Conservation (phyloP, 148 eudicot species). For the Amaranthus hypochondriacus region DNA sequence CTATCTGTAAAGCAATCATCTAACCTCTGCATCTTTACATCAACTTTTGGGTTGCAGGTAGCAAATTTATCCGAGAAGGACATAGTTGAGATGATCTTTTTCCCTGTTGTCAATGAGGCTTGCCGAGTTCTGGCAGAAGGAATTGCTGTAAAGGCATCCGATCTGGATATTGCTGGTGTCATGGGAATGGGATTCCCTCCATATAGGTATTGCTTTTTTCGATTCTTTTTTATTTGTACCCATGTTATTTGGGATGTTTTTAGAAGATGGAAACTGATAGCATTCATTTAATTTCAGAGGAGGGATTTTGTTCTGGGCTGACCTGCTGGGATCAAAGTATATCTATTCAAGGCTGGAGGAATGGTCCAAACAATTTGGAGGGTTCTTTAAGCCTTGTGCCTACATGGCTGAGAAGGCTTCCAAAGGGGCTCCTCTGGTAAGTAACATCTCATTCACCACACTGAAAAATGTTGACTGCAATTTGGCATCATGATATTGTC, state of each 20-base stretch:
- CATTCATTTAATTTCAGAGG: constrained; percentile 47
- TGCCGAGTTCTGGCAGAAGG: constrained; percentile 88
- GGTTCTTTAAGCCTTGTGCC: constrained; percentile 79
- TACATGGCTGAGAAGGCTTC: constrained; percentile 87
- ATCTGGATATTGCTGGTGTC: constrained; percentile 72
- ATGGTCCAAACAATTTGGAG: constrained; percentile 78
- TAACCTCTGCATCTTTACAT: neutral
- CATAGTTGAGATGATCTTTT: constrained; percentile 83
- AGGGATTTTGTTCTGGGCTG: constrained; percentile 89
- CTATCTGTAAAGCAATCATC: neutral
- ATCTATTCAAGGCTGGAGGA: constrained; percentile 67
- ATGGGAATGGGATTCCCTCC: constrained; percentile 99
- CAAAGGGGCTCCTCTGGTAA: constrained; percentile 73
- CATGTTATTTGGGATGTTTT: neutral
- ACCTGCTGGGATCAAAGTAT: constrained; percentile 80
- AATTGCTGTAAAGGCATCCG: constrained; percentile 88
- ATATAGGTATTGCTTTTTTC: constrained; percentile 54
- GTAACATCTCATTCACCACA: constrained; percentile 14
- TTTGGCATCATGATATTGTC: too few relatives aligned
- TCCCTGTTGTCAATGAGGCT: constrained; percentile 91
- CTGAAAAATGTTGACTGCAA: neutral
- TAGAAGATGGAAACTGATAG: neutral
- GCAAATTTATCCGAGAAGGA: constrained; percentile 69
- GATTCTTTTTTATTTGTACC: neutral
- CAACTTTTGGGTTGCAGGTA: constrained; percentile 34